Evolutionary conservation across 1,139 yeast species (phyloP).

Genomic region (Blastobotrys petasosporus): DNA sequence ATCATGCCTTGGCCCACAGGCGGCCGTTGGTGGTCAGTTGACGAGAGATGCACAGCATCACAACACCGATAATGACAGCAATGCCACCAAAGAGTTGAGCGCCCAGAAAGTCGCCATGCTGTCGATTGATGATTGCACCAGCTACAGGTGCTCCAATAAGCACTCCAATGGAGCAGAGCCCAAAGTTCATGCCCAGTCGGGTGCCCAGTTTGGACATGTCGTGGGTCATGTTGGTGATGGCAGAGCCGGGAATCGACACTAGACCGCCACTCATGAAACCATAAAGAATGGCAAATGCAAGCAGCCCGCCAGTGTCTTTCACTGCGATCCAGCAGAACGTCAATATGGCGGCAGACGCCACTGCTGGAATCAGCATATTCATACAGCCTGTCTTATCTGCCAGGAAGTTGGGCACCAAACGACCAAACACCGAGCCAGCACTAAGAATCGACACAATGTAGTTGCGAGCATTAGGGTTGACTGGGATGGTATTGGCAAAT

Average conservation of each 20-base stretch:
- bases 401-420: constrained; percentile 44
- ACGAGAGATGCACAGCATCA: constrained; percentile 63
- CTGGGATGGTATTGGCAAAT: constrained; percentile 25
- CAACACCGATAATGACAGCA: constrained; percentile 12
- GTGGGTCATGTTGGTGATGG: constrained; percentile 47
- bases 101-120: constrained; percentile 19
- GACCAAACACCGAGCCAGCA: constrained; percentile 46
- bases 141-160: constrained; percentile 50
- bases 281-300: constrained; percentile 37
- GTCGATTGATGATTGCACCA: constrained; percentile 40
- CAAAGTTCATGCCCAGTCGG: constrained; percentile 56
- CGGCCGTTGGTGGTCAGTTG: constrained; percentile 2
- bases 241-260: constrained; percentile 41
- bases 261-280: constrained; percentile 48
- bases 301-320: constrained; percentile 41
- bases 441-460: constrained; percentile 46
- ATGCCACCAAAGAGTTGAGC: constrained; percentile 22
- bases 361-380: constrained; percentile 37
- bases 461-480: constrained; percentile 21
- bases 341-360: constrained; percentile 18
- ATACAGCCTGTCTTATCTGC: constrained; percentile 45
- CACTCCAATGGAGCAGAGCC: constrained; percentile 49
- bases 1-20: constrained; percentile 5
- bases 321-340: constrained; percentile 37
- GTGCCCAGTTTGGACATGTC: constrained; percentile 35